Evolutionary conservation across 1,284 basidiomycete genomes (phyloP).

Genomic region (Marasmius fiardii): DNA sequence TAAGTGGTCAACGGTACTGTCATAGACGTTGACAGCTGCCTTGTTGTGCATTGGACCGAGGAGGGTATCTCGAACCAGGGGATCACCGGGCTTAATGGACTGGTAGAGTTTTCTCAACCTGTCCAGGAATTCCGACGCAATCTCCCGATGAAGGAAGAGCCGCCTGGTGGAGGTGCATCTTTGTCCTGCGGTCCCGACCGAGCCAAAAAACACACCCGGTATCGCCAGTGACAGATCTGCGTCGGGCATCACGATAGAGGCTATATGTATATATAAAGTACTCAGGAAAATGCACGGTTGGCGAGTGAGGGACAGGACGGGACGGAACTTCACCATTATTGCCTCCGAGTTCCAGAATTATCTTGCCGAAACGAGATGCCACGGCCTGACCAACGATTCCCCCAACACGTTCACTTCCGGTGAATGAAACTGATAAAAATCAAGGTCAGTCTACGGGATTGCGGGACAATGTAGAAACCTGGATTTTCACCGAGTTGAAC

Average conservation of each 20-base stretch:
- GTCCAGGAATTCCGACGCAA: conserved; percentile 75
- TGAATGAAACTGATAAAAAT: conserved; percentile 75
- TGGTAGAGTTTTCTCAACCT: conserved; percentile 73
- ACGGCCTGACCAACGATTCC: conserved; percentile 81
- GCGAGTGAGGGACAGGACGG: no score
- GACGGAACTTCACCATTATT: conserved; percentile 69
- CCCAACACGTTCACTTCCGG: conserved; percentile 88
- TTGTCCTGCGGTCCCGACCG: conserved; percentile 93
- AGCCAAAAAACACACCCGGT: conserved; percentile 89
- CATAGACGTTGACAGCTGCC: conserved; percentile 66
- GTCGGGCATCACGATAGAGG: conserved; percentile 89
- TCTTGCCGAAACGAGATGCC: conserved; percentile 79
- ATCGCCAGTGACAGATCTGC: conserved; percentile 89
- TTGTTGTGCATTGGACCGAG: conserved; percentile 85
- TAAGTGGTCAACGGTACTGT: conserved; percentile 61
- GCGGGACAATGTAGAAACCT: conserved; percentile 1
- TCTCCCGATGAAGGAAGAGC: conserved; percentile 80
- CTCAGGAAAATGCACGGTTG: no score
- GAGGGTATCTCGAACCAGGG: conserved; percentile 69
- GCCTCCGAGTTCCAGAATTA: conserved; percentile 90
- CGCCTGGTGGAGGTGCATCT: conserved; percentile 93
- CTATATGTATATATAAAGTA: conserved; percentile 44
- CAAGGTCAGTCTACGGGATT: conserved; percentile 1
- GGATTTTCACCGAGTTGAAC: conserved; percentile 67
- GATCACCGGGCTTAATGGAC: conserved; percentile 75